A percentile compares a stretch with the other conserved stretches of the same genome.
Conservation (phyloP, 768 basidiomycete genomes). For the Mycena crocata region DNA sequence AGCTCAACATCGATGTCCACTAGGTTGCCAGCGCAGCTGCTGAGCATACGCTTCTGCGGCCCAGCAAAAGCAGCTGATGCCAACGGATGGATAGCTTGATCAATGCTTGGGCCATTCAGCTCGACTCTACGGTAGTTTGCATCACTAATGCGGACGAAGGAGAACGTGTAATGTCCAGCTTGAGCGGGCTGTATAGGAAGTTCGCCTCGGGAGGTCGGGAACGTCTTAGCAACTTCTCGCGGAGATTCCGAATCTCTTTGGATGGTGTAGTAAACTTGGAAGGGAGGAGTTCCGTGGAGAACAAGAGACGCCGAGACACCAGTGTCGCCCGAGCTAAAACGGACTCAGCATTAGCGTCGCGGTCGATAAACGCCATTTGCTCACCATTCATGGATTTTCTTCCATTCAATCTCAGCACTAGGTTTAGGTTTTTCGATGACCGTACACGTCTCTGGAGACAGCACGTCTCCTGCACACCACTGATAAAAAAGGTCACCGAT, state of each 20-base stretch:
- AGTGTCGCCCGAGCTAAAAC: slow-evolving; percentile 83
- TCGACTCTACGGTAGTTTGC: slow-evolving; percentile 83
- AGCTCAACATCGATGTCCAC: slow-evolving; percentile 87
- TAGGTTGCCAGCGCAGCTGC: slow-evolving; percentile 81
- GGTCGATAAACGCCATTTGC: slow-evolving; percentile 21
- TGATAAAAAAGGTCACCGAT: slow-evolving; percentile 40
- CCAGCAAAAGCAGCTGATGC: slow-evolving; percentile 82
- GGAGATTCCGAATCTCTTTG: slow-evolving; percentile 77
- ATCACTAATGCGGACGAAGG: slow-evolving; percentile 84
- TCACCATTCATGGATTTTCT: slow-evolving; percentile 91
- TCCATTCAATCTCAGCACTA: slow-evolving; percentile 88
- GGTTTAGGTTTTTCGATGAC: slow-evolving; percentile 83
- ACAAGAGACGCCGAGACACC: slow-evolving; percentile 90
- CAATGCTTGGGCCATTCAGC: slow-evolving; percentile 80
- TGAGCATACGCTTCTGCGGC: slow-evolving; percentile 65
- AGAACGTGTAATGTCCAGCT: slow-evolving; percentile 91
- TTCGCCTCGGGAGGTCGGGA: slow-evolving; percentile 80
- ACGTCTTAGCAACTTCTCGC: slow-evolving; percentile 68
- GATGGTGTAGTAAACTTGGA: slow-evolving; percentile 82
- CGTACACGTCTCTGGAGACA: slow-evolving; percentile 84
- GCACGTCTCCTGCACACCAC: slow-evolving; percentile 85
- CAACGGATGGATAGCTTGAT: slow-evolving; percentile 90
- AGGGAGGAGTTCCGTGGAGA: slow-evolving; percentile 90
- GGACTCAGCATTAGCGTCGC: slow-evolving; percentile 13
- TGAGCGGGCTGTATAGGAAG: slow-evolving; percentile 87